Evolutionary conservation across 2,329 filamentous ascomycete species (phyloP).

Genomic region (Fusarium nematophilum): DNA sequence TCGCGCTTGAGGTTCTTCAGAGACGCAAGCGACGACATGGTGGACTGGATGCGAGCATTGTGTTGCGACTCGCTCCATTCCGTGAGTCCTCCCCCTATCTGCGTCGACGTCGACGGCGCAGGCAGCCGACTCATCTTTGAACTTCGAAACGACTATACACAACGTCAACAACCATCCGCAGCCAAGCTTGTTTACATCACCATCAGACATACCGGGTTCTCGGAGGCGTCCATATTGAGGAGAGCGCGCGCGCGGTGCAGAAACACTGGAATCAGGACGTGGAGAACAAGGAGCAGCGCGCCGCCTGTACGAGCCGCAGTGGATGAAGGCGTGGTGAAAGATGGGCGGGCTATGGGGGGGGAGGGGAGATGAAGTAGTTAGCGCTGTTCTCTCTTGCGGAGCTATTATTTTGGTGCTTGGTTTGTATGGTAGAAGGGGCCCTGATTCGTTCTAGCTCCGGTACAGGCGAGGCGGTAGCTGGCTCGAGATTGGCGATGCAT

Average conservation of each 20-base stretch:
- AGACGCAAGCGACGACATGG: constrained; percentile 54
- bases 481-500: constrained; percentile 43
- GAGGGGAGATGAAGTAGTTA: constrained; percentile 6
- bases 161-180: background rate
- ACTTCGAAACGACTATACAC: constrained; percentile 42
- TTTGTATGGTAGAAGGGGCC: constrained; percentile 31
- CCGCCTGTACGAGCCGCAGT: constrained; percentile 42
- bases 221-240: constrained; percentile 48
- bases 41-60: constrained; percentile 63
- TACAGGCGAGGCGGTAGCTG: constrained; percentile 13
- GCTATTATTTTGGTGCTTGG: constrained; percentile 41
- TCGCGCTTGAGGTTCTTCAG: constrained; percentile 63
- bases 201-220: constrained; percentile 44
- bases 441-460: constrained; percentile 38
- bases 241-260: constrained; percentile 37
- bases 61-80: constrained; percentile 71
- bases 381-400: constrained; percentile 23
- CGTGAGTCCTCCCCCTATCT: constrained; percentile 55
- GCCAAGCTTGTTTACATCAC: constrained; percentile 1
- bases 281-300: constrained; percentile 52
- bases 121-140: constrained; percentile 50
- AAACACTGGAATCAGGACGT: constrained; percentile 41
- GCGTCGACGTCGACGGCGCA: constrained; percentile 42
- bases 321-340: constrained; percentile 43
- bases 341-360: constrained; percentile 5